Percentiles rank a stretch among this genome's conserved stretches.
Conservation (phyloP, 148 eudicot species). For the Mesembryanthemum crystallinum region DNA sequence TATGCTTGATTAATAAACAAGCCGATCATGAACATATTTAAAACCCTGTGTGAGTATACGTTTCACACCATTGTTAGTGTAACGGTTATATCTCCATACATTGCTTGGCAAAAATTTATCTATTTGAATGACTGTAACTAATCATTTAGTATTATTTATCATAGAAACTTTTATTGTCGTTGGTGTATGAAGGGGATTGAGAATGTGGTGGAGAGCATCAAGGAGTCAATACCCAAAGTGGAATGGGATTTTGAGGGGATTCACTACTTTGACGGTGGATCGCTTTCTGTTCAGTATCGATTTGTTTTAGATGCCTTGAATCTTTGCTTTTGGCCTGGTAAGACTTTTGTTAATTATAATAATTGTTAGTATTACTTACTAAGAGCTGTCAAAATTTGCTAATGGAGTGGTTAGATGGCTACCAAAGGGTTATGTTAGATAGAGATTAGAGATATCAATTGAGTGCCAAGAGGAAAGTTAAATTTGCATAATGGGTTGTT, state of each 20-base stretch:
- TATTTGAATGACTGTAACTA: too few species aligned
- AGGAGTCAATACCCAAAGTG: slow-evolving; percentile 55
- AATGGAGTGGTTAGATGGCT: background rate
- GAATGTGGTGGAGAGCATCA: slow-evolving; percentile 58
- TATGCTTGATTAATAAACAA: too few species aligned
- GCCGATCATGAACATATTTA: too few species aligned
- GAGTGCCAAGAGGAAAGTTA: background rate
- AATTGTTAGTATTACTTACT: background rate
- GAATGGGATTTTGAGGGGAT: slow-evolving; percentile 88
- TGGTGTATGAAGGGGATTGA: slow-evolving; percentile 50
- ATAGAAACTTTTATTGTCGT: background rate
- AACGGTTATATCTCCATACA: too few species aligned
- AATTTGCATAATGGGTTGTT: background rate
- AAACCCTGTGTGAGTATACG: too few species aligned
- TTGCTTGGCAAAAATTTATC: too few species aligned
- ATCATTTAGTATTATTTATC: too few species aligned
- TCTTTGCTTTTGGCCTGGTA: slow-evolving; percentile 87
- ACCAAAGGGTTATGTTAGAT: background rate
- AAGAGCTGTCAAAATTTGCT: too few species aligned
- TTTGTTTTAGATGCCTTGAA: slow-evolving; percentile 68
- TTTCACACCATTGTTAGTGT: too few species aligned
- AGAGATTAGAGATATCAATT: background rate
- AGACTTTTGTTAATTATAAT: background rate
- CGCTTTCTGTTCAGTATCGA: slow-evolving; percentile 67
- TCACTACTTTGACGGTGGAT: slow-evolving; percentile 67